Evolutionary conservation across 306 rosid species (phyloP), one percentile per base, ranked within the genome.

Genomic region (Phaseolus lunatus): DNA sequence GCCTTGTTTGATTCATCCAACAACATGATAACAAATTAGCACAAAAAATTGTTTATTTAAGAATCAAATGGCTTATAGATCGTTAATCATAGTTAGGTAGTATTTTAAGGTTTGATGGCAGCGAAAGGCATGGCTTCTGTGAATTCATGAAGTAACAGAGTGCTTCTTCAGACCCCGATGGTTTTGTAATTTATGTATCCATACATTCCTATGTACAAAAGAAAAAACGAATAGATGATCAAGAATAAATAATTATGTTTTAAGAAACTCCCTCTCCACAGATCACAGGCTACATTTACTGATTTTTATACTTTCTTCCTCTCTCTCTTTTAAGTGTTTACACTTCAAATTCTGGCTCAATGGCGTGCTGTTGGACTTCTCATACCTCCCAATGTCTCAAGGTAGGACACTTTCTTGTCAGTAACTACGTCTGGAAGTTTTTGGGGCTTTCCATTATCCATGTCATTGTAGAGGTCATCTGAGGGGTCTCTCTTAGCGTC

Each of bases 281-380:
- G 52, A 77, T 81, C 76, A 77, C 15, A 77, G 47, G 68, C 76
- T 77, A 8, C 15, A 54, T 12, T 67, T 52, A 4, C 50, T 64
- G 67, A 73, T 67, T 67, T 19, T 67, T 75, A 10, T 66, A 15
- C 31, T 80, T 31, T 86, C 72, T 33, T 68, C 83, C 47, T 70
- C 69, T 81, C 16, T 77, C 83, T 13, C 81, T 63, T 84, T 26
- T 39, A 78, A 78, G 48, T 52, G 50, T 35, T 24, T 15, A 4
- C 27, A 16, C n/a, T 61, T 62, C 56, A 35, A 47, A 62, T 73
- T n/a, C 49, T 26, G n/a, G 27, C 31, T 88, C 84, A 93, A 78
- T 92, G 97, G 73, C 97, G 88, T 7, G 93, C 73, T 1, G 97
- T 92, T 53, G 99, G 99, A 86, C 97, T 95, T 78, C 96, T 92